These are phyloP conservation scores for Leptosphaerulina australis DNA, from an alignment of 2,329 filamentous ascomycete genomes.

Conservation along the genomic window DNA sequence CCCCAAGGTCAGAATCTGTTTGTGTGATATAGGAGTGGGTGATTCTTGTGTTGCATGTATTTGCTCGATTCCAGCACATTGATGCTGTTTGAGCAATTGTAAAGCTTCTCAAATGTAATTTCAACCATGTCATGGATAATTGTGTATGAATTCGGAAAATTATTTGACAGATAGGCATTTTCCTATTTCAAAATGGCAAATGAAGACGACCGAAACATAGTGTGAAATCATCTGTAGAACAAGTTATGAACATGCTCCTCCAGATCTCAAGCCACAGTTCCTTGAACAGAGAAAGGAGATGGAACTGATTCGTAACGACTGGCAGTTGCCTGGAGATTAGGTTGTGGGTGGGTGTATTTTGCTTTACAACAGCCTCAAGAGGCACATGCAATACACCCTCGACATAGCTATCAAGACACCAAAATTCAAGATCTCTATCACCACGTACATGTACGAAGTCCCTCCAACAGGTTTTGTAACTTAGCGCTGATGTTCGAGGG, in stretches of 20 bases:
- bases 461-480: no score
- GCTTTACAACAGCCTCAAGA: not conserved
- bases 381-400: not conserved
- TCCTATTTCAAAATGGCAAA: constrained; percentile 1
- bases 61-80: no score
- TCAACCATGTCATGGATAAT: no score
- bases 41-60: no score
- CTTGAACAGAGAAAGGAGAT: constrained; percentile 29
- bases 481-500: not conserved
- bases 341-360: not conserved
- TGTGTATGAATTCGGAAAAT: no score
- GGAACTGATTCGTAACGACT: not conserved
- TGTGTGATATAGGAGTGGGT: no score
- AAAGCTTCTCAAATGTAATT: no score
- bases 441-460: not conserved
- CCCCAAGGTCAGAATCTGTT: no score
- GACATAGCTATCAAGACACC: not conserved
- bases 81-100: no score
- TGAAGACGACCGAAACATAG: constrained; percentile 20
- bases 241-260: constrained; percentile 26
- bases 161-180: no score
- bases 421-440: not conserved
- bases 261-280: constrained; percentile 35
- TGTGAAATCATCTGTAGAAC: constrained; percentile 12
- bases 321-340: no score